Base-by-base conservation (phyloP, 2,329 filamentous ascomycete species). In the Fusarium pseudocircinatum region DNA sequence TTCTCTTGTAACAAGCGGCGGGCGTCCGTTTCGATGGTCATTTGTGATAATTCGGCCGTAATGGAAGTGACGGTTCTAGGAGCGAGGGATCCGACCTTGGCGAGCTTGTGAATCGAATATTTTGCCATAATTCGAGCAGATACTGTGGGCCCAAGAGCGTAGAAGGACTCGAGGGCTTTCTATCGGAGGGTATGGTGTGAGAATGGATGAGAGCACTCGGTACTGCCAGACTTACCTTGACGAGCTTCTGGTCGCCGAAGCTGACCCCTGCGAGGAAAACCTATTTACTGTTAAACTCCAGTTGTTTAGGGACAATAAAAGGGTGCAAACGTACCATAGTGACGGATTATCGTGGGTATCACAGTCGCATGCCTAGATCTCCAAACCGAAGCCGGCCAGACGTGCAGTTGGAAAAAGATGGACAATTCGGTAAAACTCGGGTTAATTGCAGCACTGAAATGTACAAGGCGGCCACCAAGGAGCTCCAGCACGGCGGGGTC, bases 21-120 rank as follows among this genome's bases (percentile, higher is more conserved):
- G 73, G 97, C 87, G 78, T 98, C 95, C 82, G 93, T 97, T 83
- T 98, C 96, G 78, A 98, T 94, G 68, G 93, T 97, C 94, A 99
- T 95, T 61, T 91, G 92, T 22, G 94, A 94, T 44, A 99, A 87
- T 79, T 97, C 94, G 57, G 93, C 93, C 28, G 93, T 96, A 69
- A 99, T 87, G 60, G 93, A 92, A 59, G 94, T 92, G 75, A 97
- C 85, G 69, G 94, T 95, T 81, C 93, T 91, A 67, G 92, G 90
- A 49, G 90, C 87, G 26, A 99, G 85, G 13, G 90, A 87, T 81
- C 93, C 93, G 75, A 98, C 87, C 79, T 91, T 93, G 74, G 94
- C 93, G 64, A 90, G 92, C 36, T 94, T 92, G 84, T 97, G 94
- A 80, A 99, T 97, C 77, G 92, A 92, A 85, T 94, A 92, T 79